A percentile compares a stretch with the other conserved stretches of the same genome.
Conservation (phyloP, 2,329 filamentous ascomycete species). For the Microcyclospora pomicola region DNA sequence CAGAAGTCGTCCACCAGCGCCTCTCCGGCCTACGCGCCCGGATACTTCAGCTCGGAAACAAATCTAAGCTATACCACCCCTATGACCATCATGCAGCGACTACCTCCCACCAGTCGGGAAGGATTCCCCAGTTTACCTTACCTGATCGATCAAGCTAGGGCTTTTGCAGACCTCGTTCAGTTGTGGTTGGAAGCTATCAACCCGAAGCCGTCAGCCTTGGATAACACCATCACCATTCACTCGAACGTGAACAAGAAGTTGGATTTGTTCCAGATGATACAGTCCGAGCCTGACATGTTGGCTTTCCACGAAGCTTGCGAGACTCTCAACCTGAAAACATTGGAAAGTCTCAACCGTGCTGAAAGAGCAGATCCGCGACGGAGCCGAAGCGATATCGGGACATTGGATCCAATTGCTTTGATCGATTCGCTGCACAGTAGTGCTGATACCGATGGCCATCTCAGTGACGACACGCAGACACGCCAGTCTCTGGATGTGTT, state of each 20-base stretch:
- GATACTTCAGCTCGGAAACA: slow-evolving; percentile 18
- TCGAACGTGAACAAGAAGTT: slow-evolving; percentile 10
- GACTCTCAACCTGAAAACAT: slow-evolving; percentile 33
- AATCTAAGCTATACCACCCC: slow-evolving; percentile 63
- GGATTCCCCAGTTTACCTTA: slow-evolving; percentile 89
- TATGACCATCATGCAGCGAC: slow-evolving; percentile 70
- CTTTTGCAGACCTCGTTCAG: slow-evolving; percentile 70
- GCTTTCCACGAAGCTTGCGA: slow-evolving; percentile 38
- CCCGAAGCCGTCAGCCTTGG: slow-evolving; percentile 11
- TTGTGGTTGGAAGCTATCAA: slow-evolving; percentile 53
- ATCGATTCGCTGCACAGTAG: slow-evolving; percentile 30
- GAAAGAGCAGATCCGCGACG: slow-evolving; percentile 39
- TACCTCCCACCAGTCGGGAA: slow-evolving; percentile 70
- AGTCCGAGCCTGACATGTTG: slow-evolving; percentile 31
- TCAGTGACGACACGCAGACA: slow-evolving; percentile 7
- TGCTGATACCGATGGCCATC: slow-evolving; percentile 12
- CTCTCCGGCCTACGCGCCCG: slow-evolving; percentile 14
- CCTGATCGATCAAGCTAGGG: slow-evolving; percentile 76
- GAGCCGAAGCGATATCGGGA: slow-evolving; percentile 34
- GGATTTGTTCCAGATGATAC: slow-evolving; percentile 22
- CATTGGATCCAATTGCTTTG: slow-evolving; percentile 32
- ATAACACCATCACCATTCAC: slow-evolving; percentile 15
- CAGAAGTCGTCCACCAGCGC: slow-evolving; percentile 17
- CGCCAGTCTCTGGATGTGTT: slow-evolving; percentile 12
- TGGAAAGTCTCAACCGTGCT: slow-evolving; percentile 37